These are phyloP conservation scores for Lenwebbia sp. DNA, from an alignment of 345 rosid species.

Conservation along the genomic window DNA sequence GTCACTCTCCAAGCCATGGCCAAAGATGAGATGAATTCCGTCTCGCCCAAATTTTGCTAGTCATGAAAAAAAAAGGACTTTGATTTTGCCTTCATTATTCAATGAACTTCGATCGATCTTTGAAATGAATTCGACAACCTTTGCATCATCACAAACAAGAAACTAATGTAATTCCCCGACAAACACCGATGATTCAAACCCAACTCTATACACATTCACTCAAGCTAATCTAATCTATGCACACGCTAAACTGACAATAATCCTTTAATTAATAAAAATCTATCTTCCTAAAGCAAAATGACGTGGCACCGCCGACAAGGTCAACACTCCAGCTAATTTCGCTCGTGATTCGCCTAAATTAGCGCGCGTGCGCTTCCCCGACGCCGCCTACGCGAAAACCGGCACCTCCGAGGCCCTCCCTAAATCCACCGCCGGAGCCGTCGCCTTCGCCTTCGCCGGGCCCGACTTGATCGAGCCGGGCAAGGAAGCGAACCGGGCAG, in stretches of 20 bases:
- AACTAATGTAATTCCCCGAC: background rate
- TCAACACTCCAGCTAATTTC: constrained; percentile 4
- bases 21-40: too few species aligned
- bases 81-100: background rate
- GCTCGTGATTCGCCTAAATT: background rate
- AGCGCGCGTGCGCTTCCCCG: background rate
- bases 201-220: background rate
- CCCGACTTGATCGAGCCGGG: constrained; percentile 13
- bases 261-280: background rate
- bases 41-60: too few species aligned
- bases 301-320: background rate
- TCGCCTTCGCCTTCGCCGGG: background rate
- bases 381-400: background rate
- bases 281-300: background rate
- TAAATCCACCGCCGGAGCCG: background rate
- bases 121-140: background rate
- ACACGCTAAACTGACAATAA: background rate
- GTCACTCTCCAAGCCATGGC: too few species aligned
- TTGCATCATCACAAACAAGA: background rate
- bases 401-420: constrained; percentile 7
- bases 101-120: background rate
- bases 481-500: constrained; percentile 53
- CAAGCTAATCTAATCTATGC: background rate
- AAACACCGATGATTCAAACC: background rate
- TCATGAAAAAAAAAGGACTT: background rate